A percentile compares a stretch with the other conserved stretches of the same genome.
Conservation (phyloP, 306 rosid genomes). For the Castanopsis chinensis region DNA sequence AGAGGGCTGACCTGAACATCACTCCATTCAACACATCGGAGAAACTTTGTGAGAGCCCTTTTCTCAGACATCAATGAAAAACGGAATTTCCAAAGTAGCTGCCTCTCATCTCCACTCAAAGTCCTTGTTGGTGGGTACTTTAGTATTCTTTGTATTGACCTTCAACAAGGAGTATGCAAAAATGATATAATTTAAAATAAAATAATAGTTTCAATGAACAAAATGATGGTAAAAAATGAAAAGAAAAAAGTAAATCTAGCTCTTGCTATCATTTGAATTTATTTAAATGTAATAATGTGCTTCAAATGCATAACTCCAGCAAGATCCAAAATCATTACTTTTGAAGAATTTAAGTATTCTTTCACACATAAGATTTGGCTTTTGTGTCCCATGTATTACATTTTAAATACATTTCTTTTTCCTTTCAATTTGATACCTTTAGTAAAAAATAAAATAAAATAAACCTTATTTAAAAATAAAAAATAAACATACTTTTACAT, state of each 20-base stretch:
- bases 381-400: not conserved
- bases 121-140: slow-evolving; percentile 98
- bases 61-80: slow-evolving; percentile 98
- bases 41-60: slow-evolving; percentile 98
- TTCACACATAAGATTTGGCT: not conserved
- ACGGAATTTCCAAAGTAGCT: slow-evolving; percentile 97
- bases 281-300: not conserved
- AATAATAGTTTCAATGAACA: slow-evolving; percentile 6
- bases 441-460: no score
- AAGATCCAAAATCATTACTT: not conserved
- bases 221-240: not conserved
- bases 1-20: slow-evolving; percentile 77
- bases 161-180: slow-evolving; percentile 32
- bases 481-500: not conserved
- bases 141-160: slow-evolving; percentile 85
- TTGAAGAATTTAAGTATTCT: not conserved
- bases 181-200: slow-evolving; percentile 9
- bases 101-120: slow-evolving; percentile 96
- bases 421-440: not conserved
- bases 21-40: slow-evolving; percentile 98
- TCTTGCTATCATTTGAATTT: not conserved
- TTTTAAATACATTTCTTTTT: not conserved
- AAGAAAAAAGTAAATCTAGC: not conserved
- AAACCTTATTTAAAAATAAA: not conserved
- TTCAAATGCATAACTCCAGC: not conserved